Base-by-base conservation (phyloP, 75 land plant species). In the Larix kaempferi region DNA sequence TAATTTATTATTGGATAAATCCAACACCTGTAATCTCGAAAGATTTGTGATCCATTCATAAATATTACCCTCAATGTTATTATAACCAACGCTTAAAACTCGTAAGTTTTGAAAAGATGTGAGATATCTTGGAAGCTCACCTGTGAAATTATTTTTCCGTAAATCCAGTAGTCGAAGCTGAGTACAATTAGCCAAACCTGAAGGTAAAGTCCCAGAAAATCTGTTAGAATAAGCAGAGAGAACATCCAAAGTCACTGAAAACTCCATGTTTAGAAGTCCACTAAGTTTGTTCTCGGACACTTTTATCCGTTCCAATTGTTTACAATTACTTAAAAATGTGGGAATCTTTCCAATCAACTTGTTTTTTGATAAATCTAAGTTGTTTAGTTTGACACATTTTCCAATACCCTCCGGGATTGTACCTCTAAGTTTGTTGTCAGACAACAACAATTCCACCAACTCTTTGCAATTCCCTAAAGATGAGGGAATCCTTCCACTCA, bases 381-480 rank as follows among this genome's bases (percentile, higher is more conserved):
- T 78, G 19, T 67, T 73, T 16, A 81, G 22, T 16, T 71, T 57
- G 23, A 56, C 78, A 57, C 73, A 29, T 23, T 59, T 59, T 17
- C 74, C 77, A 17, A 81, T 49, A 12, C 22, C 29, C 1, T 12
- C 14, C 5, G 82, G 82, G 25, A 81, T 76, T 54, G 23, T 76
- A 15, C 82, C 82, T 1, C 11, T 76, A 16, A 81, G 27, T n/a
- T 76, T 57, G 57, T 81, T 81, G 56, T 65, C 33, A 19, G 82
- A 81, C 73, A 67, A 27, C 56, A 76, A 78, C 35, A 81, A 77
- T 25, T 65, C 56, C 58, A 25, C 6, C 41, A 81, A 29, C 29
- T 35, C 41, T 19, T 4, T 39, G 16, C 76, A 75, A 11, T 25
- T 21, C 1, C 82, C 82, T 22, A 81, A 21, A 5, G 52, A 41